Percentiles rank a stretch among this genome's conserved stretches.
Conservation (phyloP, 805 yeast genomes). For the Candida nanaspora region DNA sequence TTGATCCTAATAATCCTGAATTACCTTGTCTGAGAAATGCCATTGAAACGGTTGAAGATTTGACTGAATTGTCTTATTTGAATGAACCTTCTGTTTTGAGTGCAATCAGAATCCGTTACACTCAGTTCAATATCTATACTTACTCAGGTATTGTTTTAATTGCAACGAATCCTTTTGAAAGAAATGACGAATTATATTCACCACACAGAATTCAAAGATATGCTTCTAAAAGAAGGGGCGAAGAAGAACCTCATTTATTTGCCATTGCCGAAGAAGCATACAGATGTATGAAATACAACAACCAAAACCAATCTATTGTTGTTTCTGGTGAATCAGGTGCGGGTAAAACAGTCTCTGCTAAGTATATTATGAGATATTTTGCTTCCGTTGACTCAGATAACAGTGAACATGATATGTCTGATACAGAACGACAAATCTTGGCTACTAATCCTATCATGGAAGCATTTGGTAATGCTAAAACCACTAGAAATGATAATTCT, state of each 20-base stretch:
- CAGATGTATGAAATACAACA: slow-evolving; percentile 84
- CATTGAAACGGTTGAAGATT: slow-evolving; percentile 88
- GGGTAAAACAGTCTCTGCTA: slow-evolving; percentile 96
- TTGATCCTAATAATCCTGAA: slow-evolving; percentile 46
- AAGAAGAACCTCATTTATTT: slow-evolving; percentile 92
- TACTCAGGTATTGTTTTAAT: slow-evolving; percentile 95
- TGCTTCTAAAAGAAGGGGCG: slow-evolving; percentile 89
- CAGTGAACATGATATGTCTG: slow-evolving; percentile 60
- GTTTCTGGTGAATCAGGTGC: slow-evolving; percentile 99
- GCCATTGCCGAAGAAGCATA: slow-evolving; percentile 98
- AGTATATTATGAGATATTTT: slow-evolving; percentile 94
- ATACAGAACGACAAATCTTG: slow-evolving; percentile 86
- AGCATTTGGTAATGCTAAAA: slow-evolving; percentile 97
- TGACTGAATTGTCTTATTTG: slow-evolving; percentile 83
- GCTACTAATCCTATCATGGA: slow-evolving; percentile 98
- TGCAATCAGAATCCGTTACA: slow-evolving; percentile 83
- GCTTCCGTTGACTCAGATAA: slow-evolving; percentile 75
- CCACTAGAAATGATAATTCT: slow-evolving; percentile 94
- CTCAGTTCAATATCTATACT: slow-evolving; percentile 87
- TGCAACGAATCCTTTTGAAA: slow-evolving; percentile 93
- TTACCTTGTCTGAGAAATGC: slow-evolving; percentile 87
- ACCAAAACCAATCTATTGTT: slow-evolving; percentile 87
- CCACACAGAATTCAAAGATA: slow-evolving; percentile 92
- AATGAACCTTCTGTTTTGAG: slow-evolving; percentile 96
- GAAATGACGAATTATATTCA: slow-evolving; percentile 84